Percentiles rank a stretch among this genome's conserved stretches.
Evolutionary conservation across 306 rosid species (phyloP).

Genomic region (Cicer arietinum): DNA sequence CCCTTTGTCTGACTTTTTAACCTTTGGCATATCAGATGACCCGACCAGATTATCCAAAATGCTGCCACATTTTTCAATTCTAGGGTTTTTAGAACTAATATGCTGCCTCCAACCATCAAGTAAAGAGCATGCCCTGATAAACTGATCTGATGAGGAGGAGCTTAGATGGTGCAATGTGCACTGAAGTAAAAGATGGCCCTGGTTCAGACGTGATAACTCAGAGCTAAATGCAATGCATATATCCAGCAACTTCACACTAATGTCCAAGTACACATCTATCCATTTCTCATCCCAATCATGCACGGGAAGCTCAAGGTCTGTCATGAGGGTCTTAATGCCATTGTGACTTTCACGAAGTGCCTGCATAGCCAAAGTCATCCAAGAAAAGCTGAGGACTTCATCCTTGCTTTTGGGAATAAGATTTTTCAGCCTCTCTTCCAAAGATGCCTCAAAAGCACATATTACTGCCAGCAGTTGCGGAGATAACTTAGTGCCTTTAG

Average conservation of each 20-base stretch:
- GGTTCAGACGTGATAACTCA: constrained; percentile 87
- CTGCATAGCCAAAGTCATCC: constrained; percentile 82
- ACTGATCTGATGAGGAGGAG: constrained; percentile 61
- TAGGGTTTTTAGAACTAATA: constrained; percentile 61
- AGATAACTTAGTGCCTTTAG: constrained; percentile 63
- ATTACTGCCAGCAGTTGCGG: constrained; percentile 57
- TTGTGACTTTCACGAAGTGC: constrained; percentile 69
- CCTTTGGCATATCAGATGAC: constrained; percentile 81
- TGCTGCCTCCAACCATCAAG: constrained; percentile 81
- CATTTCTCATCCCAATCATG: constrained; percentile 89
- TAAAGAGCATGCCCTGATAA: constrained; percentile 63
- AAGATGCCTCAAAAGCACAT: constrained; percentile 65
- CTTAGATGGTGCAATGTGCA: constrained; percentile 74
- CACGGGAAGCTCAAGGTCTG: constrained; percentile 73
- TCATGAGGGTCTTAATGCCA: constrained; percentile 68
- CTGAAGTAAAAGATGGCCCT: constrained; percentile 75
- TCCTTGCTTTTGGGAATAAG: constrained; percentile 66
- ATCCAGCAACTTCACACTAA: constrained; percentile 88
- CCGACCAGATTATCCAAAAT: constrained; percentile 64
- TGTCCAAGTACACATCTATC: constrained; percentile 88
- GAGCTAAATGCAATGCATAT: constrained; percentile 82
- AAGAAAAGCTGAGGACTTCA: constrained; percentile 75
- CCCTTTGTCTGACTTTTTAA: constrained; percentile 82
- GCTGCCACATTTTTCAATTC: constrained; percentile 64
- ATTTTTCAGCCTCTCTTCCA: constrained; percentile 74